A percentile compares a stretch with the other conserved stretches of the same genome.
phyloP scores from a whole-genome alignment of 2,329 filamentous ascomycete species.

The Metarhizium anisopliae region DNA sequence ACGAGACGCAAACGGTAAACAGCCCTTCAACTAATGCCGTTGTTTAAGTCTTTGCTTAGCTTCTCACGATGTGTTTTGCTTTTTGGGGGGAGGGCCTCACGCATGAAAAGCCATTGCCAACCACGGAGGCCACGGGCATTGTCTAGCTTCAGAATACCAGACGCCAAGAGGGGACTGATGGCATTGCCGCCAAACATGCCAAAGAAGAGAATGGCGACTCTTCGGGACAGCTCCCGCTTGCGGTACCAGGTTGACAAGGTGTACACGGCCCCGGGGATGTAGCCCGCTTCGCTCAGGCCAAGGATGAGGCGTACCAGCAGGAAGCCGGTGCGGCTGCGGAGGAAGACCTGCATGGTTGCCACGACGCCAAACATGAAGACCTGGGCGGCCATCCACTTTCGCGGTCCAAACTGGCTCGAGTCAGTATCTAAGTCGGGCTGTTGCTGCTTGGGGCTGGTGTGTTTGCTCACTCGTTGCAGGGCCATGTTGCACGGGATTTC shows the following conservation, averaged over 20 bases:
- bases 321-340: conserved; percentile 33
- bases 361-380: conserved; percentile 39
- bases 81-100: background rate
- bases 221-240: conserved; percentile 53
- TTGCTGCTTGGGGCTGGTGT: background rate
- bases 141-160: conserved; percentile 57
- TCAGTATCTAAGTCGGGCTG: background rate
- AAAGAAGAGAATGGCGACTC: conserved; percentile 57
- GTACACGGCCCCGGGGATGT: conserved; percentile 42
- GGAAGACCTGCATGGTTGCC: conserved; percentile 32
- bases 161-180: conserved; percentile 57
- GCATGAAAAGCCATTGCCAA: conserved; percentile 39
- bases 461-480: conserved; percentile 19
- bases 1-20: conserved; percentile 30
- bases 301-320: conserved; percentile 24
- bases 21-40: conserved; percentile 30
- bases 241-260: conserved; percentile 61
- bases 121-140: conserved; percentile 46
- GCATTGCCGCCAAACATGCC: conserved; percentile 62
- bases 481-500: conserved; percentile 44
- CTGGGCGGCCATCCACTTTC: conserved; percentile 39
- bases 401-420: conserved; percentile 29
- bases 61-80: background rate
- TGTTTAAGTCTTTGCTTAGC: background rate
- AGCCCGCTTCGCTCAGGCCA: conserved; percentile 29